These are phyloP conservation scores for Acanthamoeba castellanii DNA, from an alignment of 208 protist species.

Conservation along the genomic window DNA sequence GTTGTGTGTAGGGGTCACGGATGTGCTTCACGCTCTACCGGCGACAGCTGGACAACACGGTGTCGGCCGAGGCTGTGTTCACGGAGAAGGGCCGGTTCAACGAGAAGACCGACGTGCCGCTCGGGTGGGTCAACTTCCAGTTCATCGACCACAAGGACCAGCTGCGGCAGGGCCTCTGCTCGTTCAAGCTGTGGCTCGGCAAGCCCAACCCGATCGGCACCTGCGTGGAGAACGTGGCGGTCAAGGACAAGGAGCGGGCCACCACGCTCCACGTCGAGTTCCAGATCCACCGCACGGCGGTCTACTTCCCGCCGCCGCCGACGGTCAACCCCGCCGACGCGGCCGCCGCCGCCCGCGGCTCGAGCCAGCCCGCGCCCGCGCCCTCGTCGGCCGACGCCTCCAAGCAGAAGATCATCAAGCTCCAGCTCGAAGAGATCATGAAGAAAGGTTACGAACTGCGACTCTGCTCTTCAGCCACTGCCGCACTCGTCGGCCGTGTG, in stretches of 20 bases:
- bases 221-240: constrained; percentile 69
- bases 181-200: constrained; percentile 79
- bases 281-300: background rate
- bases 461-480: too few species aligned
- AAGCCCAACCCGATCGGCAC: constrained; percentile 82
- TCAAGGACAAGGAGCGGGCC: constrained; percentile 24
- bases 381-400: background rate
- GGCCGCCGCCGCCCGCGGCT: background rate
- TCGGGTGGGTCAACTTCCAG: constrained; percentile 80
- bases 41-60: constrained; percentile 23
- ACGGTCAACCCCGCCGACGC: background rate
- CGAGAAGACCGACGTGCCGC: constrained; percentile 53
- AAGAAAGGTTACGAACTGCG: background rate
- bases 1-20: background rate
- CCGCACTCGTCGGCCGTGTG: too few species aligned
- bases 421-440: constrained; percentile 41
- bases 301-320: constrained; percentile 54
- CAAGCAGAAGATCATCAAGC: background rate
- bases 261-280: constrained; percentile 47
- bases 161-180: constrained; percentile 16
- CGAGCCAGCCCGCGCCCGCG: background rate
- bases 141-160: constrained; percentile 75
- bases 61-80: background rate
- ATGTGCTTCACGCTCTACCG: constrained; percentile 58
- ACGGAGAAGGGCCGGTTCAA: constrained; percentile 39